Evolutionary conservation across 306 rosid genomes (phyloP), one percentile per base, ranked within the genome.

Genomic region (Luffa acutangula): DNA sequence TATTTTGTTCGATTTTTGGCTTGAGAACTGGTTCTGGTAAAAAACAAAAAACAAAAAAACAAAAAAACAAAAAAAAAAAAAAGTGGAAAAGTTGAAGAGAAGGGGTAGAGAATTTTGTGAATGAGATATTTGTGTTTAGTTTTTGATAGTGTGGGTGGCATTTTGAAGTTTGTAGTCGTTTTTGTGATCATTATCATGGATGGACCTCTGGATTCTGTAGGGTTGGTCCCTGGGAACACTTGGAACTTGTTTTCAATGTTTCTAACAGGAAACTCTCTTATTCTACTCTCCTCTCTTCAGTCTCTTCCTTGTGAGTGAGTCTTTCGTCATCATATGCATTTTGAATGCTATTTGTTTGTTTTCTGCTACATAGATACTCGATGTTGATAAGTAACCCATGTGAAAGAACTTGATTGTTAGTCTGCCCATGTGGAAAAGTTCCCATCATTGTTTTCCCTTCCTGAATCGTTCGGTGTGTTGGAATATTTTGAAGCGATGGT

Each of bases 201-300:
- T 74, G 60, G 59, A 46, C n/a, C 20, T 45, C 33, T 46, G 77
- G 58, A 72, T 72, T 72, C 42, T 72, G 77, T 72, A 31, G 77
- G 78, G 78, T 33, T 51, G 78, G 62, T 74, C 60, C 46, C 60
- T 34, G 57, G 78, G 78, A 51, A 74, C 60, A 74, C 45, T 71
- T 74, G 62, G 25, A 33, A 11, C 62, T 74, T 74, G 43, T 17
- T 74, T 74, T 74, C 78, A 74, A 74, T 74, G 78, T 74, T 74
- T 74, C 78, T 74, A 74, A 74, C 78, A 34, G 78, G 78, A 74
- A 74, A 74, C 78, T 74, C 18, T 66, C 59, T 48, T 6, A 49
- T 51, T 74, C 78, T 31, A 49, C 62, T 46, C 57, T 33, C 62
- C 43, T 17, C 25, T 52, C 58, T 74, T 74, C 15, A 51, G 59